Percentiles rank a stretch among this genome's conserved stretches.
Evolutionary conservation across 169 alveolate genomes (phyloP).

Genomic region (Babesia sp.): DNA sequence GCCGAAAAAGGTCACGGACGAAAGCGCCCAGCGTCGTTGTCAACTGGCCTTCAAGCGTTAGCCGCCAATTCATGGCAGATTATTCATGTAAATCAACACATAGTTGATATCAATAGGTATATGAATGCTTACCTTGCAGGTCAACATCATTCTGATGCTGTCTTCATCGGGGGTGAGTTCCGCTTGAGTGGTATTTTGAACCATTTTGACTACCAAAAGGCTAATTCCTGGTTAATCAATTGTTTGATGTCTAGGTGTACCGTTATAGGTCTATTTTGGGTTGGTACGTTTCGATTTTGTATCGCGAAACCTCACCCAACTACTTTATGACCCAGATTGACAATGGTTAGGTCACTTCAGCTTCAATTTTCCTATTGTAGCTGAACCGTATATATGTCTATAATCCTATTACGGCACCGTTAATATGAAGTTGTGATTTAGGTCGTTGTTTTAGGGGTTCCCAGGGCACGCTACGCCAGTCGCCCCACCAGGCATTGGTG

Average conservation of each 20-base stretch:
- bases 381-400: neutral
- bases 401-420: neutral
- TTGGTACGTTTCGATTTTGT: constrained; percentile 1
- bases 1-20: too few species aligned
- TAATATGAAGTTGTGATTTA: neutral
- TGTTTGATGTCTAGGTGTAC: neutral
- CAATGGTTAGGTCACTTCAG: neutral
- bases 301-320: constrained; percentile 37
- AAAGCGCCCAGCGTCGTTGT: too few species aligned
- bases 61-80: too few species aligned
- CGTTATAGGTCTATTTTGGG: neutral
- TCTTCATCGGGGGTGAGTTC: constrained; percentile 69
- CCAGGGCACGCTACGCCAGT: neutral
- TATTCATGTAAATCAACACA: too few species aligned
- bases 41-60: too few species aligned
- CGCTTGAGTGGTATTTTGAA: constrained; percentile 35
- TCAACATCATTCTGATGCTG: constrained; percentile 69
- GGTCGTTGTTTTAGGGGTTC: neutral
- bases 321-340: neutral
- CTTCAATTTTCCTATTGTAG: neutral
- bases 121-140: constrained; percentile 54
- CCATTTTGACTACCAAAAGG: constrained; percentile 12
- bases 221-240: neutral
- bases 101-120: too few species aligned
- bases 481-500: constrained; percentile 24